Percentiles rank a stretch among this genome's conserved stretches.
Conservation (phyloP, 306 rosid genomes). For the Cyclanthera cordifolia region DNA sequence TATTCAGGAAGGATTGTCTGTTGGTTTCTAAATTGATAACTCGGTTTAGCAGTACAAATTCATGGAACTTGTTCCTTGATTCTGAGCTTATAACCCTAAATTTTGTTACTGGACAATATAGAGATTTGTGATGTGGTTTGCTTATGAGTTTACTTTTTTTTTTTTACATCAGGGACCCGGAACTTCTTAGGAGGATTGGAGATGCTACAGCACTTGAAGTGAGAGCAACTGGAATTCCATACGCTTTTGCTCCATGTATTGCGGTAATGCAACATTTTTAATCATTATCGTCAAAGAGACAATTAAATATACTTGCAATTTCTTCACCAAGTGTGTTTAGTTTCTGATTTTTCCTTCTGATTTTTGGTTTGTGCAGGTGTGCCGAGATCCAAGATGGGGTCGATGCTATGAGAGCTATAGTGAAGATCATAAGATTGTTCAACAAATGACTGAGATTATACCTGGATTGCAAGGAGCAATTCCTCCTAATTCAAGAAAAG, state of each 20-base stretch:
- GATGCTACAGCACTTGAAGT: slow-evolving; percentile 98
- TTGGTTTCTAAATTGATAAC: neutral
- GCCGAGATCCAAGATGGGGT: slow-evolving; percentile 99
- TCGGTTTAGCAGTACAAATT: neutral
- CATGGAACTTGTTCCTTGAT: neutral
- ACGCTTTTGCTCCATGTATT: slow-evolving; percentile 86
- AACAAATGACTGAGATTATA: slow-evolving; percentile 76
- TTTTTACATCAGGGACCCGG: slow-evolving; percentile 54
- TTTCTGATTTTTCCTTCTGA: slow-evolving; percentile 1
- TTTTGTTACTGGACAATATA: neutral
- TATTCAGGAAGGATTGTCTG: neutral
- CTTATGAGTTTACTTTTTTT: neutral
- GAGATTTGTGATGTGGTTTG: neutral
- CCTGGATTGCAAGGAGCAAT: slow-evolving; percentile 94
- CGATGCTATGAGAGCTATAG: slow-evolving; percentile 97
- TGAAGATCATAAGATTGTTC: slow-evolving; percentile 66
- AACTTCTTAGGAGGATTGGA: slow-evolving; percentile 73
- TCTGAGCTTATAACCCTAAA: neutral
- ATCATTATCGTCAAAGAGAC: neutral
- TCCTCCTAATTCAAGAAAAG: slow-evolving; percentile 46
- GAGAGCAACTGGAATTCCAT: slow-evolving; percentile 92
- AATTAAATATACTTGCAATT: neutral
- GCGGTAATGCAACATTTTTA: slow-evolving; percentile 46
- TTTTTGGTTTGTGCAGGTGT: slow-evolving; percentile 37
- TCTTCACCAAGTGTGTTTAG: slow-evolving; percentile 1